A percentile compares a stretch with the other conserved stretches of the same genome.
phyloP scores from a whole-genome alignment of 2,329 filamentous ascomycete species.

The Coniochaeta ligniaria region DNA sequence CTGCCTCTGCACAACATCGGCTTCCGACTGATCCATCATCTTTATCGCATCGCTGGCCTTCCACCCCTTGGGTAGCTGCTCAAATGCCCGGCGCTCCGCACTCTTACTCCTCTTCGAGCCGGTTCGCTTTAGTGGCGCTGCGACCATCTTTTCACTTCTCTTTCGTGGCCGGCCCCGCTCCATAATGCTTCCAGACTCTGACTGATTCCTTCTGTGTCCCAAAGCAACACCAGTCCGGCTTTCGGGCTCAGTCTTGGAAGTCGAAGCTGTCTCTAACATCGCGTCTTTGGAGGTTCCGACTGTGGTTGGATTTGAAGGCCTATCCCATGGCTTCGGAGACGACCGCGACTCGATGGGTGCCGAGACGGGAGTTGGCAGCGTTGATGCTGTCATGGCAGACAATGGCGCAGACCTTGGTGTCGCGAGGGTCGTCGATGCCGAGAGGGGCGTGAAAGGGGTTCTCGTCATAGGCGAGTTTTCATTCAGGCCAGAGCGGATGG shows the following conservation, averaged over 20 bases:
- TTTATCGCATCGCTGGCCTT: conserved; percentile 43
- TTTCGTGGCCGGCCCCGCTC: conserved; percentile 56
- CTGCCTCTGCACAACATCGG: conserved; percentile 47
- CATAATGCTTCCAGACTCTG: conserved; percentile 52
- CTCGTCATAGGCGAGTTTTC: conserved; percentile 41
- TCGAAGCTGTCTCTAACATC: conserved; percentile 16
- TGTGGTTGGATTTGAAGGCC: conserved; percentile 14
- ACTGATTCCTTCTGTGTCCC: conserved; percentile 45
- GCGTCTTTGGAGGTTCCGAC: conserved; percentile 20
- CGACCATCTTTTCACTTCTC: conserved; percentile 33
- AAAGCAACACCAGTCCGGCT: conserved; percentile 13
- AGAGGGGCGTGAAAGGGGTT: conserved; percentile 37
- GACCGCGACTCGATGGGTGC: conserved; percentile 35
- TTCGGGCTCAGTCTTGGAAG: conserved; percentile 24
- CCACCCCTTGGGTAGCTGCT: conserved; percentile 52
- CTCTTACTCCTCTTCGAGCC: conserved; percentile 38
- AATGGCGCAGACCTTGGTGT: conserved; percentile 36
- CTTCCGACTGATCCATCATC: conserved; percentile 40
- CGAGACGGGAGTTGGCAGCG: conserved; percentile 41
- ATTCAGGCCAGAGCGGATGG: conserved; percentile 29
- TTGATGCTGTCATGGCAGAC: conserved; percentile 26
- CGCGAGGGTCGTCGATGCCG: conserved; percentile 30
- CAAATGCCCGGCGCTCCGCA: conserved; percentile 50
- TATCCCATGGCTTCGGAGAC: conserved; percentile 39
- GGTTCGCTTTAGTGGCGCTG: conserved; percentile 26